Conservation (phyloP, 768 basidiomycete genomes). For the Mycena amicta region DNA sequence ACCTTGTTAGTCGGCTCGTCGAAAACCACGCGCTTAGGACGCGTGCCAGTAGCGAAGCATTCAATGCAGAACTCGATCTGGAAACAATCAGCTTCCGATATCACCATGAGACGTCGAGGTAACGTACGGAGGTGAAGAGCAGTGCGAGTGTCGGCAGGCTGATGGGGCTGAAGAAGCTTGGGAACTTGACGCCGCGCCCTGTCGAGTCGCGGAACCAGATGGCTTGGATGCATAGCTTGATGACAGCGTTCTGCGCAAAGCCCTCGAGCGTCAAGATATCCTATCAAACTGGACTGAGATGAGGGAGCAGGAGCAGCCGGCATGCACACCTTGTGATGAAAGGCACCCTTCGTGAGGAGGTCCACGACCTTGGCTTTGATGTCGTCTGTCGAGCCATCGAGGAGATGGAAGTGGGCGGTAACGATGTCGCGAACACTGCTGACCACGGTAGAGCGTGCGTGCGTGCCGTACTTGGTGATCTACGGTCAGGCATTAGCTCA, state of each 20-base stretch:
- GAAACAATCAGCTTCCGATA: background rate
- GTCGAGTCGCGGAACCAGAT: background rate
- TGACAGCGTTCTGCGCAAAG: background rate
- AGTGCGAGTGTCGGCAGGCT: background rate
- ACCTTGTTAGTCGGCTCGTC: background rate
- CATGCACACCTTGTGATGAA: background rate
- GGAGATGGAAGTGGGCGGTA: background rate
- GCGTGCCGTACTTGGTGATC: background rate
- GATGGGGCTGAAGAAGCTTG: background rate
- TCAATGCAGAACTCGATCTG: constrained; percentile 21
- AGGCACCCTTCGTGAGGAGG: background rate
- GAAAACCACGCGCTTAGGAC: background rate
- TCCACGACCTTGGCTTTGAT: background rate
- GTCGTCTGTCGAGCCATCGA: background rate
- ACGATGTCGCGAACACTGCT: background rate
- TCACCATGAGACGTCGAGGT: too few species aligned
- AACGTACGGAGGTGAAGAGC: background rate
- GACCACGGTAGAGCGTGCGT: background rate
- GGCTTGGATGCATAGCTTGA: background rate
- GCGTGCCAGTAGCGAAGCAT: constrained; percentile 8
- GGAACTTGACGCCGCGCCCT: background rate
- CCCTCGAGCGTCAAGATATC: background rate
- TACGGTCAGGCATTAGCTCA: background rate
- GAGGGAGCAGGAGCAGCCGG: background rate
- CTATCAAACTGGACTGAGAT: background rate